Base-by-base conservation (phyloP, 2,329 filamentous ascomycete species). In the Aspergillus hortae region DNA sequence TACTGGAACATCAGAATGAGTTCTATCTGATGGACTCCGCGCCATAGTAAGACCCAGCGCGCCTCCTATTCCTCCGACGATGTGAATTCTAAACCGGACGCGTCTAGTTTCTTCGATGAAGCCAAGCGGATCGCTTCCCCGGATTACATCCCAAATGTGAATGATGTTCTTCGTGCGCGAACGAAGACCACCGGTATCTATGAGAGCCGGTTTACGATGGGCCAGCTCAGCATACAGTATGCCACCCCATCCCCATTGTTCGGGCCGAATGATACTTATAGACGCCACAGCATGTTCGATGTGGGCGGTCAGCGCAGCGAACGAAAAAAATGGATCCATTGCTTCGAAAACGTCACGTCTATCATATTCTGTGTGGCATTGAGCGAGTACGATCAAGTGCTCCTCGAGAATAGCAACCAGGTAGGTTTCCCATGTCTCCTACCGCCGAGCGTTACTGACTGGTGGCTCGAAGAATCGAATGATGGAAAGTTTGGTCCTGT, bases 11-110 rank as follows among this genome's bases (percentile, higher is more conserved):
- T 68, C 90, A 95, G 70, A 96, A 91, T 68, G 92, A 99, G 74
- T 99, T 99, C 72, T 99, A 99, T 69, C 78, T 99, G 53, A 99
- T 99, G 94, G 94, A 99, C 72, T 99, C 94, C 21, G 94, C 94
- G 48, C 91, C 92, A 77, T 99, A 99, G 92, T 99, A 81, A 70
- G 89, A 42, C 14, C 33, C 12, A 38, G 14, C 3, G n/a, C 32
- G 44, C 17, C 35, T 44, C 53, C 38, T 36, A 46, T n/a, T 35
- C 27, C 41, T 41, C 30, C 14, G 44, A 19, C 19, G 25, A 46
- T 43, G 66, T 53, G 61, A 61, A 60, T 44, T 57, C 63, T 61
- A 44, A 64, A 38, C 21, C 48, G 40, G 46, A 42, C 25, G 15
- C 44, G 41, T 47, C 5, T 65, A 99, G 94, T 76, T 99, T 99